Evolutionary conservation across 2,329 filamentous ascomycete species (phyloP), one percentile per base, ranked within the genome.

Genomic region (Berkeleyomyces rouxiae): DNA sequence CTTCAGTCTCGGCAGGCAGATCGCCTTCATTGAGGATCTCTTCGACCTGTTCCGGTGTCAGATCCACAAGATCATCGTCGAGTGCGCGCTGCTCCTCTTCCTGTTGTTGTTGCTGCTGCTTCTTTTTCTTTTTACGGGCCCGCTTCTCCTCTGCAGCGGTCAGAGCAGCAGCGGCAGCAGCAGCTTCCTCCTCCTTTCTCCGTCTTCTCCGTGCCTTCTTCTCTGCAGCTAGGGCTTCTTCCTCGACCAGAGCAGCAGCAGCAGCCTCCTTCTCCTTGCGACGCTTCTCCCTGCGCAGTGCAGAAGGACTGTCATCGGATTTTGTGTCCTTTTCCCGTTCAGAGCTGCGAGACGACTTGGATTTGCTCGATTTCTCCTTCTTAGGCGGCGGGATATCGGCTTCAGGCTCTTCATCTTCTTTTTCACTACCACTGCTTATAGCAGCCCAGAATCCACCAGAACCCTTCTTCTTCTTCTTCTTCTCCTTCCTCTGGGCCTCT

Each of bases 231-330:
- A 59, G 65, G 10, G 49, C 43, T 47, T 59, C 66, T 4, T 65
- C 61, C 23, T 69, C 67, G 3, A 66, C 46, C 39, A 68, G 68
- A n/a, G 61, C 51, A 11, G 53, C 62, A 13, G 58, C 66, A 61
- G 71, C 70, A 61, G 70, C 70, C 59, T 72, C 70, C 65, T 70
- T 74, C 42, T 73, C 70, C 65, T 70, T 74, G 7, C 70, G 67
- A 64, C 69, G 72, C 66, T 68, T 67, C 42, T 68, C 67, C 11
- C 63, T 63, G 49, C 37, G 66, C 49, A 55, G 51, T 5, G 65
- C 67, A 66, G 66, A 69, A 37, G 67, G 63, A 59, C 65, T 66
- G 33, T 67, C 63, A 9, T 61, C 63, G 33, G 65, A 61, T 46
- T 69, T 42, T 57, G 36, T 58, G 37, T 65, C 63, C 10, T 60